Evolutionary conservation across 495 filamentous ascomycete species (phyloP).

Genomic region (Chaetomium tenue): DNA sequence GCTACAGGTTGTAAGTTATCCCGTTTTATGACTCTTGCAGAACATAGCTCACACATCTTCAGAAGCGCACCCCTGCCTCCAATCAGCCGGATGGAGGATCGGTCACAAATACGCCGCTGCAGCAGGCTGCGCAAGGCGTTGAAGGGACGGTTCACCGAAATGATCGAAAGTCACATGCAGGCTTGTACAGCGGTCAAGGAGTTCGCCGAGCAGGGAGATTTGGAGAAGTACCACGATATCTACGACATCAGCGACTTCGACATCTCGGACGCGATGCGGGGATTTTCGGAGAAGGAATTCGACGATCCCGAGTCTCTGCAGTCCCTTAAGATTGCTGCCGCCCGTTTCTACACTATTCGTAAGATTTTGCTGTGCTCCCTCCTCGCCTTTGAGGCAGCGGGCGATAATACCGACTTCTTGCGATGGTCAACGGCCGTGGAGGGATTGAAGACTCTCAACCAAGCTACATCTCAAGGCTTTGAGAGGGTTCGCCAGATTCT

Average conservation of each 20-base stretch:
- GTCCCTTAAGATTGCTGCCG: conserved; percentile 71
- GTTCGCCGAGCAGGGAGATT: conserved; percentile 70
- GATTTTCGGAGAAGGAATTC: conserved; percentile 58
- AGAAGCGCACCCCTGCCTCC: conserved; percentile 85
- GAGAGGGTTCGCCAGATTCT: conserved; percentile 62
- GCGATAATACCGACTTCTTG: conserved; percentile 72
- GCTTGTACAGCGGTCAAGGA: conserved; percentile 64
- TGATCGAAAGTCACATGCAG: conserved; percentile 67
- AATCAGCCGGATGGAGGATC: conserved; percentile 76
- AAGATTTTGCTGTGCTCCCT: conserved; percentile 84
- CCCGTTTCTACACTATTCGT: conserved; percentile 73
- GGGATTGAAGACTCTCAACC: conserved; percentile 63
- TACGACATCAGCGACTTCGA: conserved; percentile 85
- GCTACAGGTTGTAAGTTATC: conserved; percentile 78
- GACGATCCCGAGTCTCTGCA: conserved; percentile 79
- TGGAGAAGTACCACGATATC: conserved; percentile 88
- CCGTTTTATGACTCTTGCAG: conserved; percentile 9
- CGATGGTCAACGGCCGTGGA: conserved; percentile 79
- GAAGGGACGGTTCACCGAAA: conserved; percentile 62
- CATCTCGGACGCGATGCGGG: conserved; percentile 62
- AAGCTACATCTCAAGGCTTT: conserved; percentile 55
- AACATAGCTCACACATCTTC: conserved; percentile 40
- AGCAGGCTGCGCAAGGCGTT: conserved; percentile 72
- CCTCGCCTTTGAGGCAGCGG: conserved; percentile 82
- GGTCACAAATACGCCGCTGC: conserved; percentile 74